Evolutionary conservation across 163 green algal genomes (phyloP).

Genomic region (Volvox carteri): DNA sequence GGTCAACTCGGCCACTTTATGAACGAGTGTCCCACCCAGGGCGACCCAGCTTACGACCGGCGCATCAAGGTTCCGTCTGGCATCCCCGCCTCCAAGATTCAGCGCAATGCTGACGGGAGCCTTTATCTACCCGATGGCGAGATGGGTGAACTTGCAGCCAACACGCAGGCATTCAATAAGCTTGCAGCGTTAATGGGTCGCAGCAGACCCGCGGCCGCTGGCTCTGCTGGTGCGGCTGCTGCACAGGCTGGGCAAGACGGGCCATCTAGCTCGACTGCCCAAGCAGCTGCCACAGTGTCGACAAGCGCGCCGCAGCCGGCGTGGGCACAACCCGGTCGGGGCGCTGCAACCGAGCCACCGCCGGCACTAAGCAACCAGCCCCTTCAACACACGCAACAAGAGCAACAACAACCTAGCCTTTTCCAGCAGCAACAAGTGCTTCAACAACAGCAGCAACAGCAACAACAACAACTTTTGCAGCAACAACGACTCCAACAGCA

Average conservation of each 20-base stretch:
- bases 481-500: background rate
- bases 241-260: background rate
- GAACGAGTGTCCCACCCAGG: slow-evolving; percentile 86
- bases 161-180: slow-evolving; percentile 78
- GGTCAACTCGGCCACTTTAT: slow-evolving; percentile 79
- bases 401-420: background rate
- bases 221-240: background rate
- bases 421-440: background rate
- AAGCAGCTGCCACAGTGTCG: background rate
- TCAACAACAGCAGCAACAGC: slow-evolving; percentile 22
- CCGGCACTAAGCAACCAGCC: no score
- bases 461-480: slow-evolving; percentile 23
- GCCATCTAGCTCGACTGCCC: background rate
- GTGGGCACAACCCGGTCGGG: no score
- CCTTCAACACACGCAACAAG: no score
- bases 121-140: slow-evolving; percentile 89
- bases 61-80: slow-evolving; percentile 86
- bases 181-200: slow-evolving; percentile 76
- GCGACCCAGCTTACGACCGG: slow-evolving; percentile 88
- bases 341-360: no score
- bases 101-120: slow-evolving; percentile 77
- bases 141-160: slow-evolving; percentile 79
- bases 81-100: slow-evolving; percentile 89
- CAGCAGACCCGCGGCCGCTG: background rate
- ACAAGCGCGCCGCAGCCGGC: no score